A percentile compares a stretch with the other conserved stretches of the same genome.
These are phyloP conservation scores for Ephemerocybe angulata DNA, from an alignment of 768 basidiomycete species.

Conservation along the genomic window DNA sequence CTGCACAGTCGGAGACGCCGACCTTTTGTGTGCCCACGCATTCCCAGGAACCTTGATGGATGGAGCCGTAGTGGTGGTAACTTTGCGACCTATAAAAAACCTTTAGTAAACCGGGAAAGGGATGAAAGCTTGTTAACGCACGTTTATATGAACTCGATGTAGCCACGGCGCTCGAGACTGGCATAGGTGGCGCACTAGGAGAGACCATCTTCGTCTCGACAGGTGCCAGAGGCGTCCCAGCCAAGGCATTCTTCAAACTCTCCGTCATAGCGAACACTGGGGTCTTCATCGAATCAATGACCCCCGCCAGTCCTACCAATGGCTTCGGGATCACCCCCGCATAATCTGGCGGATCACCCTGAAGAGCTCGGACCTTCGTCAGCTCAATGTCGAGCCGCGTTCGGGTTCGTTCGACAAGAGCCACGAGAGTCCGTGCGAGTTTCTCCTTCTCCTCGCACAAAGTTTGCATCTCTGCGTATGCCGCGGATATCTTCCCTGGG, in stretches of 20 bases:
- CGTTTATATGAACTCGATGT: constrained; percentile 7
- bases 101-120: too few species aligned
- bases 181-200: background rate
- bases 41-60: constrained; percentile 40
- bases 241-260: constrained; percentile 40
- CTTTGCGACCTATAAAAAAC: constrained; percentile 29
- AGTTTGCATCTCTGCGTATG: constrained; percentile 43
- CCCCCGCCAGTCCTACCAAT: background rate
- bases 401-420: constrained; percentile 45
- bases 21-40: constrained; percentile 28
- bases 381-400: constrained; percentile 51
- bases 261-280: constrained; percentile 43
- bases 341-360: constrained; percentile 40
- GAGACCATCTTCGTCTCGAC: constrained; percentile 9
- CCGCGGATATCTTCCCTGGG: constrained; percentile 41
- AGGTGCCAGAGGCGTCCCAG: constrained; percentile 27
- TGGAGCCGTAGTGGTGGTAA: constrained; percentile 22
- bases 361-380: constrained; percentile 45
- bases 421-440: constrained; percentile 46
- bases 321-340: background rate
- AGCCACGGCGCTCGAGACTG: background rate
- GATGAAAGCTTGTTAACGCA: background rate
- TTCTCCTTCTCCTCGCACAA: constrained; percentile 44
- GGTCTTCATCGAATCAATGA: constrained; percentile 17
- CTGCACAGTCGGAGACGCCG: constrained; percentile 36